Conservation (phyloP, 2,329 filamentous ascomycete species). For the Beauveria australis region DNA sequence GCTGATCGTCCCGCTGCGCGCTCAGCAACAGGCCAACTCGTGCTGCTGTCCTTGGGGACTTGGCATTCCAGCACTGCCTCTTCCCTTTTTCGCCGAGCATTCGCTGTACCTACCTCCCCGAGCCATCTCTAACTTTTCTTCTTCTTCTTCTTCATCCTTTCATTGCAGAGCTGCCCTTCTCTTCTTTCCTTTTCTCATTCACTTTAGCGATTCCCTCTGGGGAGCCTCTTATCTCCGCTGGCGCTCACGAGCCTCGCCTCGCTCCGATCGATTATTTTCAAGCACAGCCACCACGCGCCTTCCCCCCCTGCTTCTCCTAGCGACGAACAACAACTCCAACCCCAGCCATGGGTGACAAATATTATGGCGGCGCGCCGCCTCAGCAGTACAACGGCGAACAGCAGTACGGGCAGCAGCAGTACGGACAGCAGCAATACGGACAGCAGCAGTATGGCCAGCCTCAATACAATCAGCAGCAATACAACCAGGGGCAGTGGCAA, state of each 20-base stretch:
- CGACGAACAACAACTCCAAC: not conserved
- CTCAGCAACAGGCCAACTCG: constrained; percentile 4
- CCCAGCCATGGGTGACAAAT: constrained; percentile 26
- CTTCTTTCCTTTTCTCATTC: not conserved
- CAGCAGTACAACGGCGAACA: constrained; percentile 13
- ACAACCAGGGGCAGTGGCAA: constrained; percentile 16
- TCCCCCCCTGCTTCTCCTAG: not conserved
- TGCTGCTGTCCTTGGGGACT: not conserved
- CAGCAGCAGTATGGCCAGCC: constrained; percentile 13
- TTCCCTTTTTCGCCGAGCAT: not conserved
- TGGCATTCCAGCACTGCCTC: constrained; percentile 12
- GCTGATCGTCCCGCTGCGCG: not conserved
- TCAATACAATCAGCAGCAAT: constrained; percentile 16
- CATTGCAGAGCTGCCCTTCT: not conserved
- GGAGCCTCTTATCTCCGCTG: not conserved
- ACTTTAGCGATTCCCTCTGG: not conserved
- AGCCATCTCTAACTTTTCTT: not conserved
- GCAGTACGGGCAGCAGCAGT: not conserved
- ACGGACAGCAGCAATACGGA: not conserved
- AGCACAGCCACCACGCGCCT: not conserved
- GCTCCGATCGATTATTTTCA: not conserved
- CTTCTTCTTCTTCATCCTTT: not conserved
- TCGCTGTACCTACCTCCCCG: not conserved
- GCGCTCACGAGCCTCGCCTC: not conserved
- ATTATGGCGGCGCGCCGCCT: constrained; percentile 18